Percentiles rank a stretch among this genome's conserved stretches.
These are phyloP conservation scores for Coprinopsis strossmayeri DNA, from an alignment of 768 basidiomycete species.

Conservation along the genomic window DNA sequence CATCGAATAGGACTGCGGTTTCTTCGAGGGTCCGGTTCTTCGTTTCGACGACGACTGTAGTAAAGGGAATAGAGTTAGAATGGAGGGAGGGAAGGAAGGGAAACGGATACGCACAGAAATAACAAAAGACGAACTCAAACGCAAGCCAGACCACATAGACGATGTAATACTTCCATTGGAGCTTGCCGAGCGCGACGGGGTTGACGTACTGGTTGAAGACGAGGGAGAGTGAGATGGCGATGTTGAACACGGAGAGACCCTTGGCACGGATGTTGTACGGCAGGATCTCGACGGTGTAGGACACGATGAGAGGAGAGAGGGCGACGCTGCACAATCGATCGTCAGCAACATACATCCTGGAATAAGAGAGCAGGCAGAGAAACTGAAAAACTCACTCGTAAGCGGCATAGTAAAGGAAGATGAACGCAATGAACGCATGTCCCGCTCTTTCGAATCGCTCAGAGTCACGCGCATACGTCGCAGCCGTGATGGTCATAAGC, in stretches of 20 bases:
- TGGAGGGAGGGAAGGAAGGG: not conserved
- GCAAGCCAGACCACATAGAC: conserved; percentile 68
- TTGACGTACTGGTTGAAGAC: conserved; percentile 91
- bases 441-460: conserved; percentile 43
- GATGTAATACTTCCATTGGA: conserved; percentile 78
- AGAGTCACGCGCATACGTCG: too few species aligned
- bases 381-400: conserved; percentile 47
- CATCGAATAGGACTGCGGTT: conserved; percentile 75
- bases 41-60: conserved; percentile 55
- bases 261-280: conserved; percentile 81
- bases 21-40: conserved; percentile 72
- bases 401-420: conserved; percentile 74
- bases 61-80: not conserved
- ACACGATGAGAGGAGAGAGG: conserved; percentile 80
- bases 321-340: too few species aligned
- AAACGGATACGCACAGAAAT: conserved; percentile 33
- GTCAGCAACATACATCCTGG: conserved; percentile 43
- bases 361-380: not conserved
- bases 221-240: conserved; percentile 68
- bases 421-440: conserved; percentile 77
- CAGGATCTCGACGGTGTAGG: conserved; percentile 86
- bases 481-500: conserved; percentile 64
- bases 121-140: conserved; percentile 59
- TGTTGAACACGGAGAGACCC: conserved; percentile 78
- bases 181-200: conserved; percentile 59